A percentile compares a stretch with the other conserved stretches of the same genome.
phyloP scores from a whole-genome alignment of 2,329 filamentous ascomycete genomes.

The Trichoderma afroharzianum region DNA sequence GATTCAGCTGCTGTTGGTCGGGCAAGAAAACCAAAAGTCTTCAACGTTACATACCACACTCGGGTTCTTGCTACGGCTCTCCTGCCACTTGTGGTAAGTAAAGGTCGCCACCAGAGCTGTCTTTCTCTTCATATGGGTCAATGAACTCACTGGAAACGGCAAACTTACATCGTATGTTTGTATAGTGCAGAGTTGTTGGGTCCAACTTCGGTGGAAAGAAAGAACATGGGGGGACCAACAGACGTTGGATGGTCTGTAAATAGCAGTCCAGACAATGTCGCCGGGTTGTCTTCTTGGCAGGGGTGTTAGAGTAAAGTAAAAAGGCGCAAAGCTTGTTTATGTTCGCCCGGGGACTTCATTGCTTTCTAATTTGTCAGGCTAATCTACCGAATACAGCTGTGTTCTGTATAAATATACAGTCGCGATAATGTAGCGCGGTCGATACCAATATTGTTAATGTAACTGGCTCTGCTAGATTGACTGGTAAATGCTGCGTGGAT shows the following conservation, averaged over 20 bases:
- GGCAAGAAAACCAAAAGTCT: not conserved
- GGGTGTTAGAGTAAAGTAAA: not conserved
- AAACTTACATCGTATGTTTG: not conserved
- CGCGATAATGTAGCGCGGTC: not conserved
- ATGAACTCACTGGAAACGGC: not conserved
- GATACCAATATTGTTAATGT: not conserved
- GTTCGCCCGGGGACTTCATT: no score
- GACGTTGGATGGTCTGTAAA: not conserved
- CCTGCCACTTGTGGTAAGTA: not conserved
- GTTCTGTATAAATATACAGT: not conserved
- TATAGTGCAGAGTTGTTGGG: not conserved
- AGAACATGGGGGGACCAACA: not conserved
- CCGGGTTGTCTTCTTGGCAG: not conserved
- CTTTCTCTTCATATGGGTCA: not conserved
- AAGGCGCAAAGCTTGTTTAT: no score
- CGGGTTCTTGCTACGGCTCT: not conserved
- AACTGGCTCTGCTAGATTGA: not conserved
- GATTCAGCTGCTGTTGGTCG: not conserved
- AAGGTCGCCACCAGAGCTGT: not conserved
- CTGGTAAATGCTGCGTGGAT: not conserved
- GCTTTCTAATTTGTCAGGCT: not conserved
- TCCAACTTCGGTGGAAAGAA: not conserved
- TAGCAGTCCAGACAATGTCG: not conserved
- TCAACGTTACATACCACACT: not conserved
- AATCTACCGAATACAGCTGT: not conserved